Evolutionary conservation across 805 yeast genomes (phyloP).

Genomic region (Kuraishia hungarica): DNA sequence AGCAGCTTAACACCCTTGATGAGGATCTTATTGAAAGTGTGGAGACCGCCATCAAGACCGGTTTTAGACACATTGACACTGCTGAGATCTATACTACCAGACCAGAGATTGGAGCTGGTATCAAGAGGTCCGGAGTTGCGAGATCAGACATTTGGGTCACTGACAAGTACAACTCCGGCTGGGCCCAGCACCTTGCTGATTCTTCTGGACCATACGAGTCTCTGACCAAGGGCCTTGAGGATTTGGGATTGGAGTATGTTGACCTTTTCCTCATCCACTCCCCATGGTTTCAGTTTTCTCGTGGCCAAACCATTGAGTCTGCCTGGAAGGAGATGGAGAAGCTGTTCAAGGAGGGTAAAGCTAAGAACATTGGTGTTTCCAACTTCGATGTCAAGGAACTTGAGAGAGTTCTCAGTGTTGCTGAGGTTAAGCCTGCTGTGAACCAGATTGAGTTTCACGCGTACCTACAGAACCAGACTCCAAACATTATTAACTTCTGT

Average conservation of each 20-base stretch:
- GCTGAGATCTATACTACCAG: slow-evolving; percentile 64
- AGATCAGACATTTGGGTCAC: slow-evolving; percentile 52
- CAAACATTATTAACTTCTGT: slow-evolving; percentile 34
- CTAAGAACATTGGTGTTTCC: slow-evolving; percentile 50
- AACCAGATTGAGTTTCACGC: slow-evolving; percentile 64
- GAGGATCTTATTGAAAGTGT: slow-evolving; percentile 37
- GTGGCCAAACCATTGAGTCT: slow-evolving; percentile 36
- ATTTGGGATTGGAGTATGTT: slow-evolving; percentile 41
- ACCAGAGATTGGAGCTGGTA: slow-evolving; percentile 47
- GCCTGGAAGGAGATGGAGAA: slow-evolving; percentile 42
- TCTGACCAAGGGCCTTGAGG: slow-evolving; percentile 35
- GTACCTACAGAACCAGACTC: slow-evolving; percentile 50
- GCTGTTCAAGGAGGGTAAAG: slow-evolving; percentile 34
- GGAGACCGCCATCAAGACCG: slow-evolving; percentile 36
- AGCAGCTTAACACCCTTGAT: slow-evolving; percentile 13
- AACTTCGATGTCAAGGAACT: slow-evolving; percentile 42
- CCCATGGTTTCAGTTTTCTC: slow-evolving; percentile 7
- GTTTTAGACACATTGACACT: slow-evolving; percentile 56
- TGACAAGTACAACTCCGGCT: slow-evolving; percentile 41
- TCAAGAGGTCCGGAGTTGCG: slow-evolving; percentile 25
- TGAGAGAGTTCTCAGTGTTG: slow-evolving; percentile 28
- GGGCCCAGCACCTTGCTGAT: slow-evolving; percentile 9
- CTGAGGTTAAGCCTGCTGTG: slow-evolving; percentile 40
- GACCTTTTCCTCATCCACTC: slow-evolving; percentile 56
- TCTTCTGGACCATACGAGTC: slow-evolving; percentile 32